These are phyloP conservation scores for Dianthus caryophyllus DNA, from an alignment of 148 eudicot species.

Conservation along the genomic window DNA sequence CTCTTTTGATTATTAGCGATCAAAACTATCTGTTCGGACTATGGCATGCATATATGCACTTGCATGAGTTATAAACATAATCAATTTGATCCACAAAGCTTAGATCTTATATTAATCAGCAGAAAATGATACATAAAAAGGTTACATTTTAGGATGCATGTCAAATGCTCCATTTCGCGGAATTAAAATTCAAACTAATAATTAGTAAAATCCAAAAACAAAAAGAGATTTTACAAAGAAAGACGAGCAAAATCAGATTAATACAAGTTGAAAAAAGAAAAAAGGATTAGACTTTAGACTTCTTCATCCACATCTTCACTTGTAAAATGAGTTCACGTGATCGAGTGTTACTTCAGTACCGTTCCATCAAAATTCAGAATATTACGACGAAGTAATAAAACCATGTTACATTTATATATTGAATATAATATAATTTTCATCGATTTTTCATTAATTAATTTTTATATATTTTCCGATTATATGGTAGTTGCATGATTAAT, in stretches of 20 bases:
- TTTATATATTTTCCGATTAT: background rate
- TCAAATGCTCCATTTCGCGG: constrained; percentile 15
- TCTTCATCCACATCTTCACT: background rate
- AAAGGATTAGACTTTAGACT: no score
- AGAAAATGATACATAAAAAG: constrained; percentile 1
- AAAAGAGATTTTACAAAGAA: constrained; percentile 1
- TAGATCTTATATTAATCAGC: background rate
- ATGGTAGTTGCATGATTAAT: constrained; percentile 1
- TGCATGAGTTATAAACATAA: background rate
- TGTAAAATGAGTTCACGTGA: background rate
- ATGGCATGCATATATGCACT: no score
- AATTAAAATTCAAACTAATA: constrained; percentile 16
- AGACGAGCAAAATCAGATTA: background rate
- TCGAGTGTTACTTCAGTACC: background rate
- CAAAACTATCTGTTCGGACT: no score
- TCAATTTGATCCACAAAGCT: background rate
- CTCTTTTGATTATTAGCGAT: no score
- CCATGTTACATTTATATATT: constrained; percentile 10
- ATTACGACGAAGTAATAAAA: constrained; percentile 15
- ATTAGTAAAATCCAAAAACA: constrained; percentile 17
- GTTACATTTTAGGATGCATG: constrained; percentile 22
- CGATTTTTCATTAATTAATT: no score
- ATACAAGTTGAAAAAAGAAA: background rate
- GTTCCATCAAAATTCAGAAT: constrained; percentile 21
- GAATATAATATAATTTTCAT: constrained; percentile 9